phyloP scores from a whole-genome alignment of 352 stramenopile genomes.

The Phytophthora capsici region DNA sequence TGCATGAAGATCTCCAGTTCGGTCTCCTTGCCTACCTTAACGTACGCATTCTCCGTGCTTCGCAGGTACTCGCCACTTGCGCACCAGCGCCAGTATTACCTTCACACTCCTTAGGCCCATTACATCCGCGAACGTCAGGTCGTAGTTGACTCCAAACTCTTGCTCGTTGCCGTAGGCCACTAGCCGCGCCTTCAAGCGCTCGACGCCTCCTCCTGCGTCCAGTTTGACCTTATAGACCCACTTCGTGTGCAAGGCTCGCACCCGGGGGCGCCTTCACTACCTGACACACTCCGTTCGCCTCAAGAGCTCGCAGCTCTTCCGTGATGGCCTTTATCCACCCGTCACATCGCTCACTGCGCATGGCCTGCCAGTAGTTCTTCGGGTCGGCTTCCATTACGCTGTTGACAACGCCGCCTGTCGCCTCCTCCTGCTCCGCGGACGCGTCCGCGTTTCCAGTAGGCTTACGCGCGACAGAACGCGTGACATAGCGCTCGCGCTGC shows the following conservation, averaged over 20 bases:
- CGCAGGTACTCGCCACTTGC: conserved; percentile 15
- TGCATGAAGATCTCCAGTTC: background rate
- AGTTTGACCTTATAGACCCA: conserved; percentile 37
- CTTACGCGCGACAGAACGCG: too few species aligned
- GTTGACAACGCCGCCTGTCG: too few species aligned
- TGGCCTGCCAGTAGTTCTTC: too few species aligned
- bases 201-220: conserved; percentile 12
- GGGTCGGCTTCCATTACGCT: too few species aligned
- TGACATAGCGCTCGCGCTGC: too few species aligned
- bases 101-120: conserved; percentile 1
- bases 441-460: too few species aligned
- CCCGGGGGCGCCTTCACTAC: background rate
- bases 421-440: too few species aligned
- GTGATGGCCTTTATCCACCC: background rate
- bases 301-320: background rate
- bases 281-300: conserved; percentile 1
- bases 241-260: conserved; percentile 20
- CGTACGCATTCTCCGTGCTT: conserved; percentile 42
- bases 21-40: conserved; percentile 28
- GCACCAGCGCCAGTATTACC: background rate
- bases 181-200: conserved; percentile 24
- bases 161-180: conserved; percentile 33
- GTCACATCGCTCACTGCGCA: too few species aligned
- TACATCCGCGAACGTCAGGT: background rate
- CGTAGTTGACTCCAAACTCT: conserved; percentile 24